phyloP scores from a whole-genome alignment of 2,329 filamentous ascomycete genomes.

The Emericellopsis atlantica region DNA sequence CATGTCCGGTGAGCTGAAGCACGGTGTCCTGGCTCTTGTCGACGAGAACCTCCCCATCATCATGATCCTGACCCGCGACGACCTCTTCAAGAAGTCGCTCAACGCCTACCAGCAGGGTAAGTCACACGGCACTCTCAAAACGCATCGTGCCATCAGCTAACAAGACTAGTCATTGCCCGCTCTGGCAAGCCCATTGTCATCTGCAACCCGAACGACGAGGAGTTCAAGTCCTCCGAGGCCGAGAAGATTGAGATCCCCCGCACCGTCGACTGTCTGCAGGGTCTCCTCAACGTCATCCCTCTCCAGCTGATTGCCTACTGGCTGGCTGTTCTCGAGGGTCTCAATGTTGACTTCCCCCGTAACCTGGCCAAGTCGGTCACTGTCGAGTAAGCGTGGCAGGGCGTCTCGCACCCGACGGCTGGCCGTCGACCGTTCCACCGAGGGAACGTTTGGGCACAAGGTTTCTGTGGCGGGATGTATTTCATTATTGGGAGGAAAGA shows the following conservation, averaged over 20 bases:
- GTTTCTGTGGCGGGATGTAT: too few relatives aligned
- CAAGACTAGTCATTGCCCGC: slow-evolving; percentile 69
- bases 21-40: slow-evolving; percentile 92
- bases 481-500: too few relatives aligned
- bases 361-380: slow-evolving; percentile 99
- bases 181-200: slow-evolving; percentile 96
- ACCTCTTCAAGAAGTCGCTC: slow-evolving; percentile 96
- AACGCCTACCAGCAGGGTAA: slow-evolving; percentile 96
- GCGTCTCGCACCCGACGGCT: background rate
- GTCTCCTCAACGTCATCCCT: slow-evolving; percentile 93
- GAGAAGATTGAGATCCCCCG: slow-evolving; percentile 96
- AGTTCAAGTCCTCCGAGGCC: slow-evolving; percentile 79
- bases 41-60: slow-evolving; percentile 98
- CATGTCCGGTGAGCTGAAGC: slow-evolving; percentile 99
- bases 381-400: slow-evolving; percentile 63
- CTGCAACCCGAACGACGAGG: slow-evolving; percentile 80
- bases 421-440: too few relatives aligned
- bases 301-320: slow-evolving; percentile 98
- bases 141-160: slow-evolving; percentile 6
- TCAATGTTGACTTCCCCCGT: slow-evolving; percentile 97
- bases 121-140: slow-evolving; percentile 10
- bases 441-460: too few relatives aligned
- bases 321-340: slow-evolving; percentile 88
- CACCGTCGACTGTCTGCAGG: slow-evolving; percentile 91
- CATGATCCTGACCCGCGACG: slow-evolving; percentile 96